Conservation (phyloP, 495 filamentous ascomycete species). For the Clohesyomyces aquaticus region DNA sequence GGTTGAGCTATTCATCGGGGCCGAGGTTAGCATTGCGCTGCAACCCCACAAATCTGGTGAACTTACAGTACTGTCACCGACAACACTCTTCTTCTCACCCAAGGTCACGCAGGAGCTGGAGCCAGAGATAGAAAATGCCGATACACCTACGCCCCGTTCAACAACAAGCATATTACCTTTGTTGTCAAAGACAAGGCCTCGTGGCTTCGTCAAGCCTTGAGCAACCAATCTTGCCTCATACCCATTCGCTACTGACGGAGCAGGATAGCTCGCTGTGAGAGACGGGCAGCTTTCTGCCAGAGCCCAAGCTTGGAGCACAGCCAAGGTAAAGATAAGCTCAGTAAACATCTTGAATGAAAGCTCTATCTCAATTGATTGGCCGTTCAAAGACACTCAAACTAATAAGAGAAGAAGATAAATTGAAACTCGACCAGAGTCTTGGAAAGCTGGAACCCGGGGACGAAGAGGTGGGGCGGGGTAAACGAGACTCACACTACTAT, state of each 20-base stretch:
- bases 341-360: constrained; percentile 8
- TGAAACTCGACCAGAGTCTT: background rate
- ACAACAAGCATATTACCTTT: constrained; percentile 28
- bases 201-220: constrained; percentile 35
- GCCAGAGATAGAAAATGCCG: constrained; percentile 3
- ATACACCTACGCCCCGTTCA: constrained; percentile 17
- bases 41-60: background rate
- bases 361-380: background rate
- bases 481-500: background rate
- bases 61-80: constrained; percentile 19
- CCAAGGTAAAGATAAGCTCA: constrained; percentile 11
- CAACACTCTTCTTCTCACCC: constrained; percentile 42
- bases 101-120: constrained; percentile 32
- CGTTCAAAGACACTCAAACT: background rate
- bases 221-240: constrained; percentile 62
- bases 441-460: constrained; percentile 11
- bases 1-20: constrained; percentile 21
- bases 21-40: background rate
- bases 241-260: constrained; percentile 57
- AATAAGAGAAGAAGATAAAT: constrained; percentile 4
- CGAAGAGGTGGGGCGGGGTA: constrained; percentile 15
- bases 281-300: constrained; percentile 35
- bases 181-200: constrained; percentile 21
- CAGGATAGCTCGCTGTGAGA: constrained; percentile 39
- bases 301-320: constrained; percentile 11